Evolutionary conservation across 192 early-diverging fungal genomes (phyloP), one percentile per base, ranked within the genome.

Genomic region (Helicostylum pulchrum): DNA sequence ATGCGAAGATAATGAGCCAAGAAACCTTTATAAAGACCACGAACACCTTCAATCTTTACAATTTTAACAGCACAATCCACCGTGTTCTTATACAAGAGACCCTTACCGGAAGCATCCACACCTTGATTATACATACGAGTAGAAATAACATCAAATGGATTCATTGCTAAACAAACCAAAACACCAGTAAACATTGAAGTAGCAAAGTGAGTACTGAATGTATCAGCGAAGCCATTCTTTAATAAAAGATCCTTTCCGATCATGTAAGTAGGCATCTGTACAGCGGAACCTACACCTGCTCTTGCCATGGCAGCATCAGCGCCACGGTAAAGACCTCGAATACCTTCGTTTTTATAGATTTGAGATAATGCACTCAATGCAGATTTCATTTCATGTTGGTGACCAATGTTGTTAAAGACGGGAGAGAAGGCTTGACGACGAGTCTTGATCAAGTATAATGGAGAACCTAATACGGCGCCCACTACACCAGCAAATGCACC

Each of bases 41-140:
- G 48, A 15, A 90, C 62, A 9, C 96, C 94, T 78, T 98, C 96
- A 1, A 88, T 77, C 14, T 77, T 62, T 36, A 94, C 73, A 3
- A 88, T 96, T 83, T 94, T 95, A 65, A 89, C 82, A 30, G 94
- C 76, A 68, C 94, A 96, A 74, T 98, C 92, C 14, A 88, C 52
- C 9, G 90, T 88, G 49, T 78, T 87, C 74, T 81, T 87, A 80
- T 98, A 98, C 55, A 94, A 65, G 21, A 87, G 76, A 11, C 92
- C 92, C 39, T 80, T 73, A 23, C 85, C 83, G 12, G 83, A 84
- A 19, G 76, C 75, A 17, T 77, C 83, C 2, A 83, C 72, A 52
- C 83, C 79, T 60, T 96, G 93, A 68, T 96, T 95, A 79, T 94
- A 97, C 92, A 97, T 96, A 51, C 96, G 84, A 5, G 94, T 95